phyloP scores from a whole-genome alignment of 805 yeast genomes.

The Cyberlindnera bimundalis region DNA sequence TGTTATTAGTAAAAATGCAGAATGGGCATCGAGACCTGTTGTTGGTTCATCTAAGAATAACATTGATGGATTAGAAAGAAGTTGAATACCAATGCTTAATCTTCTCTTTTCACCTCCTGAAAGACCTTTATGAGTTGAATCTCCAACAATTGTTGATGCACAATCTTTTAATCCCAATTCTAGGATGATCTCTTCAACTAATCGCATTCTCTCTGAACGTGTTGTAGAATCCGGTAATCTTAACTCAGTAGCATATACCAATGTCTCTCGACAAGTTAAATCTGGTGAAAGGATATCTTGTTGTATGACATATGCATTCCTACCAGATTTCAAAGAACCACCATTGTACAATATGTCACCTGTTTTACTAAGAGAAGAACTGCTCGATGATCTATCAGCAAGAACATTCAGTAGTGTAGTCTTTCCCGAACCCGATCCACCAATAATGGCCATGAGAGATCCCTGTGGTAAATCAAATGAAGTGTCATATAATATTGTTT shows the following conservation, averaged over 20 bases:
- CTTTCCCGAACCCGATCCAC: slow-evolving; percentile 88
- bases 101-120: slow-evolving; percentile 88
- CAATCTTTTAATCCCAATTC: slow-evolving; percentile 72
- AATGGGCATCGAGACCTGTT: slow-evolving; percentile 80
- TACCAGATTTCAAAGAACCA: slow-evolving; percentile 14
- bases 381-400: slow-evolving; percentile 46
- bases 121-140: slow-evolving; percentile 50
- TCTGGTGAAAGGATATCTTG: slow-evolving; percentile 71
- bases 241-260: slow-evolving; percentile 69
- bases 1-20: slow-evolving; percentile 63
- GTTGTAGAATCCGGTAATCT: slow-evolving; percentile 50
- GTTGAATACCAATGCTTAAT: slow-evolving; percentile 76
- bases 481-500: slow-evolving; percentile 30
- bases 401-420: slow-evolving; percentile 73
- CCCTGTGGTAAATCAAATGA: slow-evolving; percentile 65
- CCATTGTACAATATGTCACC: slow-evolving; percentile 41
- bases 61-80: slow-evolving; percentile 72
- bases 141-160: slow-evolving; percentile 60
- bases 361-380: slow-evolving; percentile 35
- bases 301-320: slow-evolving; percentile 67
- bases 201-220: slow-evolving; percentile 37
- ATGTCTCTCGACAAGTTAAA: slow-evolving; percentile 70
- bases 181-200: slow-evolving; percentile 60
- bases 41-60: slow-evolving; percentile 82
- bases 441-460: slow-evolving; percentile 75